Percentiles rank a stretch among this genome's conserved stretches.
Conservation (phyloP, 108 stramenopile species). For the Stephanodiscus minutulus region DNA sequence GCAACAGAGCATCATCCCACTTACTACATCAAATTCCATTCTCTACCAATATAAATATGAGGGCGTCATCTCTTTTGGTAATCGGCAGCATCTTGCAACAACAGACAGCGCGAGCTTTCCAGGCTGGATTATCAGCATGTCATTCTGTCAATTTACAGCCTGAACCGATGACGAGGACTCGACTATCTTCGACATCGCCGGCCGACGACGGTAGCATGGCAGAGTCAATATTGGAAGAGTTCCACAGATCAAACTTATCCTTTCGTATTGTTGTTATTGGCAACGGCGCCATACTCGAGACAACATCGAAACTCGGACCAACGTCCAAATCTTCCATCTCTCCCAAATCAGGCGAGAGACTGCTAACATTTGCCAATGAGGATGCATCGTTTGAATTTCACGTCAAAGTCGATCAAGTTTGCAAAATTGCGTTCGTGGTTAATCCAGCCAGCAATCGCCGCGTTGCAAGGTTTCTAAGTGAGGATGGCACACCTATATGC, state of each 20-base stretch:
- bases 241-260: conserved; percentile 56
- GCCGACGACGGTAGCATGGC: background rate
- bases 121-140: too few species aligned
- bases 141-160: too few species aligned
- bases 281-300: conserved; percentile 85
- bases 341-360: conserved; percentile 61
- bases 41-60: too few species aligned
- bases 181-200: too few species aligned
- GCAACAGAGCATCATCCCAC: too few species aligned
- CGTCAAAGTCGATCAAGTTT: conserved; percentile 58
- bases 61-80: too few species aligned
- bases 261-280: conserved; percentile 86
- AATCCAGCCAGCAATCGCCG: conserved; percentile 29
- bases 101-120: too few species aligned
- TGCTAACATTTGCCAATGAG: conserved; percentile 73
- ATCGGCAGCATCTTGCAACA: too few species aligned
- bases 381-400: conserved; percentile 87
- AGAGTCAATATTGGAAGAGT: conserved; percentile 37
- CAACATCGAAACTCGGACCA: conserved; percentile 67
- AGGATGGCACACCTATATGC: conserved; percentile 59
- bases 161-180: too few species aligned
- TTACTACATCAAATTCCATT: too few species aligned
- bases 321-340: conserved; percentile 54
- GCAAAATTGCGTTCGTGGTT: conserved; percentile 60
- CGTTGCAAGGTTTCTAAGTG: conserved; percentile 59